These are phyloP conservation scores for Yueomyces sinensis DNA, from an alignment of 805 yeast genomes.

Conservation along the genomic window DNA sequence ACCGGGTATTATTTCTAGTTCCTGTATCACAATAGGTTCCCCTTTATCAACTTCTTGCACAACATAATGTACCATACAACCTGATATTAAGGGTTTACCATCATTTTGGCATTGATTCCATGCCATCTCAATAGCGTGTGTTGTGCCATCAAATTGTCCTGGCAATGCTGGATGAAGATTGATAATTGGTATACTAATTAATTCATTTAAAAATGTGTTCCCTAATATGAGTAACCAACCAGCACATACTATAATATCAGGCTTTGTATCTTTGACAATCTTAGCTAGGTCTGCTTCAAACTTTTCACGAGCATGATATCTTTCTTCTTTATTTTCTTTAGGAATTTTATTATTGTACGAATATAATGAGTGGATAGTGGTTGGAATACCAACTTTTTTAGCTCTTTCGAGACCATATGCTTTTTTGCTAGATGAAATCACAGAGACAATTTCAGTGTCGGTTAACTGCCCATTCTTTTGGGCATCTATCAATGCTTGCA, in stretches of 20 bases:
- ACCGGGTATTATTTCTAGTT: constrained; percentile 53
- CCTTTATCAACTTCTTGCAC: constrained; percentile 93
- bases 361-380: constrained; percentile 58
- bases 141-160: constrained; percentile 89
- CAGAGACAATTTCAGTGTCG: constrained; percentile 51
- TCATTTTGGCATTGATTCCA: constrained; percentile 82
- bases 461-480: constrained; percentile 24
- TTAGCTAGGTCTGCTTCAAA: constrained; percentile 74
- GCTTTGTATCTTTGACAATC: constrained; percentile 47
- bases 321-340: constrained; percentile 46
- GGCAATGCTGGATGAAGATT: constrained; percentile 96
- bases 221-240: constrained; percentile 97
- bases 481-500: constrained; percentile 88
- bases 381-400: constrained; percentile 49
- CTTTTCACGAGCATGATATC: constrained; percentile 47
- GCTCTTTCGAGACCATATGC: constrained; percentile 89
- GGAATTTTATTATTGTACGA: constrained; percentile 63
- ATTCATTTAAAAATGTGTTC: constrained; percentile 54
- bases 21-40: constrained; percentile 73
- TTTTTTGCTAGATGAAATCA: constrained; percentile 71
- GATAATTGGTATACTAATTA: constrained; percentile 63
- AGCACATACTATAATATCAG: constrained; percentile 89
- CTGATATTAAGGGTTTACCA: constrained; percentile 57
- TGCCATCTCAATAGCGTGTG: constrained; percentile 88
- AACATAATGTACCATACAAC: constrained; percentile 96